A percentile compares a stretch with the other conserved stretches of the same genome.
Evolutionary conservation across 2,329 filamentous ascomycete species (phyloP).

Genomic region (Colletotrichum simmondsii): DNA sequence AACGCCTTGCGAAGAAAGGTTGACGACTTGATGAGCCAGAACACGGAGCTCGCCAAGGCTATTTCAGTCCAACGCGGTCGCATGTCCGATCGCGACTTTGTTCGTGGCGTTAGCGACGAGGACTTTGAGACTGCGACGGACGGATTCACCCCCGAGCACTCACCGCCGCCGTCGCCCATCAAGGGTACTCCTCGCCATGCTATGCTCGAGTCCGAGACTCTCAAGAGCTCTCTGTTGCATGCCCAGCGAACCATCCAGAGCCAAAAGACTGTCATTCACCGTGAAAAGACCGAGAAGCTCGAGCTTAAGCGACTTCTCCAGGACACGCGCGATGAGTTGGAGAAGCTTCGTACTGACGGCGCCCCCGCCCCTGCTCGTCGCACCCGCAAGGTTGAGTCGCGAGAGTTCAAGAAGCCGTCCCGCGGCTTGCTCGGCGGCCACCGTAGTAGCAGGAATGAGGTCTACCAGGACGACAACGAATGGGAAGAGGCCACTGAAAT

Average conservation of each 20-base stretch:
- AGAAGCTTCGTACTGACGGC: slow-evolving; percentile 71
- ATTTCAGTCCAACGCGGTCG: slow-evolving; percentile 80
- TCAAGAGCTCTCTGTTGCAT: slow-evolving; percentile 93
- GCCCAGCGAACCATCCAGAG: slow-evolving; percentile 97
- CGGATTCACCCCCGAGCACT: slow-evolving; percentile 84
- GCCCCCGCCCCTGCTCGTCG: slow-evolving; percentile 62
- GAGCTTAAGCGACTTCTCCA: slow-evolving; percentile 95
- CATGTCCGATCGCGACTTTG: slow-evolving; percentile 71
- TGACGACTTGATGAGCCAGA: slow-evolving; percentile 88
- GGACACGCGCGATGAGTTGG: slow-evolving; percentile 92
- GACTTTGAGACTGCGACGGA: slow-evolving; percentile 74
- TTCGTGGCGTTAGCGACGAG: slow-evolving; percentile 69
- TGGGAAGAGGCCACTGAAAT: slow-evolving; percentile 83
- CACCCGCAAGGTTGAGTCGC: slow-evolving; percentile 72
- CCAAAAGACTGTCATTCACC: slow-evolving; percentile 92
- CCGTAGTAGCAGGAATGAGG: slow-evolving; percentile 80
- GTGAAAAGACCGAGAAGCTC: slow-evolving; percentile 98
- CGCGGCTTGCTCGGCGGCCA: slow-evolving; percentile 78
- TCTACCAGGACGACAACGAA: slow-evolving; percentile 82
- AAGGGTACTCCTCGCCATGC: slow-evolving; percentile 93
- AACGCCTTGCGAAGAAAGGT: slow-evolving; percentile 84
- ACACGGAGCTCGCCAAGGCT: slow-evolving; percentile 88
- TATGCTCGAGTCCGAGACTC: slow-evolving; percentile 92
- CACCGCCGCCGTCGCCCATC: slow-evolving; percentile 87
- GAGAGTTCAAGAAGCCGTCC: slow-evolving; percentile 80